Evolutionary conservation across 2,329 filamentous ascomycete genomes (phyloP), one percentile per base, ranked within the genome.

Genomic region (Trichoderma guizhouense): DNA sequence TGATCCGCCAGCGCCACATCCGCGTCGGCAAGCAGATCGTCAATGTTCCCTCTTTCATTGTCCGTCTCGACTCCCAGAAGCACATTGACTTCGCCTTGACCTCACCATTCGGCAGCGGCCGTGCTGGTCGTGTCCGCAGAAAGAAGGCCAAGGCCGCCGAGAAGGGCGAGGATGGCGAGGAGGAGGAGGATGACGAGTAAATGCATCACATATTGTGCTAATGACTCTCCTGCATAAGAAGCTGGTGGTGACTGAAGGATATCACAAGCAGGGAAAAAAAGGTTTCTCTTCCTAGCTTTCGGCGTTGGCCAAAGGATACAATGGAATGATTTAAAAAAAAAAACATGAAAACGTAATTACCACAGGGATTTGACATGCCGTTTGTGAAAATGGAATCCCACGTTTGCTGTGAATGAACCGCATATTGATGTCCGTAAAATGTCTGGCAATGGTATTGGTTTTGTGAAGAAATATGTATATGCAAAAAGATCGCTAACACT

Each of bases 1-100:
- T 99, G 81, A 99, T 99, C 90, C 94, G 94, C 85, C 96, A 99
- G 90, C 93, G 96, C 84, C 96, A 99, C 90, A 99, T 99, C 88
- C 96, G 95, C 83, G 96, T 99, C 84, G 96, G 96, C 87, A 99
- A 99, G 93, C 96, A 99, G 90, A 98, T 99, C 84, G 96, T 99
- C 90, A 99, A 99, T 87, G 96, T 99, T 74, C 96, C 96, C 77
- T 98, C 95, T 71, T 99, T 97, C 92, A 92, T 99, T 84, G 96
- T 99, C 86, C 96, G 96, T 88, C 94, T 99, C 83, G 96, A 99
- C 90, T 98, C 95, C 81, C 96, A 99, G 92, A 99, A 99, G 93
- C 96, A 99, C 92, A 98, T 99, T 82, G 96, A 99, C 90, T 98
- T 99, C 85, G 90, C 96, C 76, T 91, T 99, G 78, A 97, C 92